Conservation (phyloP, 2,329 filamentous ascomycete genomes). For the Fusarium cicatricum region DNA sequence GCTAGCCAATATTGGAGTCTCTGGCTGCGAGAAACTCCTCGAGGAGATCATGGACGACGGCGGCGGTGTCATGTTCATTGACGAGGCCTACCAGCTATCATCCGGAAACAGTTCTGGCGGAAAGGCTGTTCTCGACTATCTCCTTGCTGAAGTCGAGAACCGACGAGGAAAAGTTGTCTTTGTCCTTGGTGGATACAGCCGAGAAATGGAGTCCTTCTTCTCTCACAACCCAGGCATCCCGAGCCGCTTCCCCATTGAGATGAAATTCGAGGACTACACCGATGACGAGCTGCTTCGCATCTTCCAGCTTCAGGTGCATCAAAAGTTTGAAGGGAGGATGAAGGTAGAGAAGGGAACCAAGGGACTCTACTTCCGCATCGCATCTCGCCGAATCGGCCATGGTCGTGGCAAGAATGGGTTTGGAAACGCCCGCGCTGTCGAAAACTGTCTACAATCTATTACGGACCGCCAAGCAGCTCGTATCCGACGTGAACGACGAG, state of each 20-base stretch:
- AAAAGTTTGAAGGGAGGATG: slow-evolving; percentile 64
- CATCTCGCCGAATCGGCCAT: slow-evolving; percentile 66
- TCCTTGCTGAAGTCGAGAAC: slow-evolving; percentile 78
- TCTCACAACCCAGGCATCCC: slow-evolving; percentile 75
- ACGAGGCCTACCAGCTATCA: slow-evolving; percentile 79
- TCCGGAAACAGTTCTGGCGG: slow-evolving; percentile 66
- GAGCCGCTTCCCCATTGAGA: slow-evolving; percentile 71
- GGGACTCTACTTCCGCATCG: slow-evolving; percentile 72
- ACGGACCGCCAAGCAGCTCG: slow-evolving; percentile 66
- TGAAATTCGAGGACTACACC: slow-evolving; percentile 75
- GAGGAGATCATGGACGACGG: slow-evolving; percentile 60
- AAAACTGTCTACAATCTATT: slow-evolving; percentile 67
- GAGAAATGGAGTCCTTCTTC: slow-evolving; percentile 80
- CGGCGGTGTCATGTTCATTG: slow-evolving; percentile 78
- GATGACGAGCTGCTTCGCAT: slow-evolving; percentile 72
- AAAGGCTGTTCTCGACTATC: slow-evolving; percentile 70
- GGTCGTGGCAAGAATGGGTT: slow-evolving; percentile 72
- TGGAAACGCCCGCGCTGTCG: slow-evolving; percentile 74
- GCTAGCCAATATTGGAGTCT: slow-evolving; percentile 69
- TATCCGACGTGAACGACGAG: slow-evolving; percentile 56
- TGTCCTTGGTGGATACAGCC: slow-evolving; percentile 76
- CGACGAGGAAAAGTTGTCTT: slow-evolving; percentile 74
- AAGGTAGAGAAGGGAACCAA: slow-evolving; percentile 63
- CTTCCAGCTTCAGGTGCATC: slow-evolving; percentile 61
- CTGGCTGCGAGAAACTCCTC: slow-evolving; percentile 61